These are phyloP conservation scores for Calophaca sinica DNA, from an alignment of 306 rosid genomes.

Conservation along the genomic window DNA sequence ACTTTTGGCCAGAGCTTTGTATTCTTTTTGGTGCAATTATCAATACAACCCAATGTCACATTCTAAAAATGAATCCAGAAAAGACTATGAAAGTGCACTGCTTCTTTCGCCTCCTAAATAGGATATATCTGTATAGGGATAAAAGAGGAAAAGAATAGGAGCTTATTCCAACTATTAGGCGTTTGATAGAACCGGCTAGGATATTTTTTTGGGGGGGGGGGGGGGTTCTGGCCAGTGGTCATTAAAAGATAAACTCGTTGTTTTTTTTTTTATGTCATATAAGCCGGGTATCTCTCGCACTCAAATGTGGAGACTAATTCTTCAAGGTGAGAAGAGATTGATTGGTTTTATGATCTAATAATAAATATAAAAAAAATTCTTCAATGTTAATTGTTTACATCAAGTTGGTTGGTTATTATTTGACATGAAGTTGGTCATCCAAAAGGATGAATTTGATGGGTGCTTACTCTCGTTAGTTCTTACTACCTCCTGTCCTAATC, in stretches of 20 bases:
- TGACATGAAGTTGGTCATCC: neutral
- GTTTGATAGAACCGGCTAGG: too few species aligned
- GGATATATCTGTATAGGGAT: neutral
- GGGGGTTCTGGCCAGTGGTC: too few species aligned
- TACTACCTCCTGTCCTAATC: too few species aligned
- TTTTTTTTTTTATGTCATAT: too few species aligned
- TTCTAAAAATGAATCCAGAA: slow-evolving; percentile 7
- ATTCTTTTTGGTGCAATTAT: neutral
- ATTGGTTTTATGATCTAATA: neutral
- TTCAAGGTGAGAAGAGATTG: too few species aligned
- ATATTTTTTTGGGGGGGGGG: too few species aligned
- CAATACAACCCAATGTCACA: slow-evolving; percentile 1
- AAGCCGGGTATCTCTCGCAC: too few species aligned
- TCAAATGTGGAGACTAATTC: too few species aligned
- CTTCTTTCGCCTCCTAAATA: neutral
- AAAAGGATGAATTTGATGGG: neutral
- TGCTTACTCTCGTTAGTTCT: too few species aligned
- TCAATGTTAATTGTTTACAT: neutral
- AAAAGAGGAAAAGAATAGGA: neutral
- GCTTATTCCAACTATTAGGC: neutral
- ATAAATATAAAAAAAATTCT: neutral
- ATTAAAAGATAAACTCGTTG: too few species aligned
- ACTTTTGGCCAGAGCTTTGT: slow-evolving; percentile 1
- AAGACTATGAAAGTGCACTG: slow-evolving; percentile 13
- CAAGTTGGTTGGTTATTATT: neutral